A percentile compares a stretch with the other conserved stretches of the same genome.
These are phyloP conservation scores for Trypanosoma avium DNA, from an alignment of 208 protist genomes.

Conservation along the genomic window DNA sequence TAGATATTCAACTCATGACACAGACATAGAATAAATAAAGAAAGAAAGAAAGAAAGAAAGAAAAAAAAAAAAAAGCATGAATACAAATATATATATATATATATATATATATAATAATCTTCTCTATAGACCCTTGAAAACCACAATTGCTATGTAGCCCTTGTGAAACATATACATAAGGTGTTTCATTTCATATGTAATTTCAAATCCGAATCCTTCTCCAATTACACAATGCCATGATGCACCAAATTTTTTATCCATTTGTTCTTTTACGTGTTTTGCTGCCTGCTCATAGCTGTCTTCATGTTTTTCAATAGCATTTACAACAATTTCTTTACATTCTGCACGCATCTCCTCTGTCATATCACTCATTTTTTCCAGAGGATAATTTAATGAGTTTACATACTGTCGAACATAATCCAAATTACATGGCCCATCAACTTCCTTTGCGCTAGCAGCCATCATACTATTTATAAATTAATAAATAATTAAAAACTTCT, in stretches of 20 bases:
- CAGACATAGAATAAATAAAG: not conserved
- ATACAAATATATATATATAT: not conserved
- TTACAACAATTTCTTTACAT: conserved; percentile 93
- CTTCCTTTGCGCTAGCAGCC: conserved; percentile 63
- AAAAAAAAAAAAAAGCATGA: not conserved
- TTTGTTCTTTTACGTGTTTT: conserved; percentile 93
- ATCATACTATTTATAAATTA: conserved; percentile 25
- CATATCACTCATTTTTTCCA: conserved; percentile 95
- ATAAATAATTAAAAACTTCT: not conserved
- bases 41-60: not conserved
- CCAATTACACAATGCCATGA: conserved; percentile 95
- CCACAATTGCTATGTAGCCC: conserved; percentile 89
- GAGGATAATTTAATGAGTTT: conserved; percentile 70
- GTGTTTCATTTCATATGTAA: conserved; percentile 94
- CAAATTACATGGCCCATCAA: conserved; percentile 73
- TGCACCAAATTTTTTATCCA: conserved; percentile 95
- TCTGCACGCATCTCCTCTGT: conserved; percentile 94
- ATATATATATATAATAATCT: not conserved
- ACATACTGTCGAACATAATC: conserved; percentile 83
- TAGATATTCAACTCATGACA: too few relatives aligned
- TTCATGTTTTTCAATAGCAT: conserved; percentile 91
- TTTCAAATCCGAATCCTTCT: conserved; percentile 93
- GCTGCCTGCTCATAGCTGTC: conserved; percentile 93
- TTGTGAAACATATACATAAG: conserved; percentile 95
- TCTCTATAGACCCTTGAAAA: conserved; percentile 92